phyloP scores from a whole-genome alignment of 768 basidiomycete species.

The Russula brevipes region DNA sequence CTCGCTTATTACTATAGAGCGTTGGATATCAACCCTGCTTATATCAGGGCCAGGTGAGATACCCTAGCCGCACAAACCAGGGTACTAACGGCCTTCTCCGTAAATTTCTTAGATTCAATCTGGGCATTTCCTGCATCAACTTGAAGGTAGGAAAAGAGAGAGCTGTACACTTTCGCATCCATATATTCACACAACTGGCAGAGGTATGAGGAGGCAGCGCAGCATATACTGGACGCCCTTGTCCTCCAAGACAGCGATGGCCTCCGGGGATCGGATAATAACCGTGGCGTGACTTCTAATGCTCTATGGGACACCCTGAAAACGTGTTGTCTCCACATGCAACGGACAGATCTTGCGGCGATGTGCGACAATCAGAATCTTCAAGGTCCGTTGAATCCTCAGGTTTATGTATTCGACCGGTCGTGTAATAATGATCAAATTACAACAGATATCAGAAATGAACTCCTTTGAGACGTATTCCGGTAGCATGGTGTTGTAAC shows the following conservation, averaged over 20 bases:
- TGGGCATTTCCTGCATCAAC: constrained; percentile 90
- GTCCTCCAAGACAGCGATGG: constrained; percentile 84
- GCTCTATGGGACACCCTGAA: constrained; percentile 87
- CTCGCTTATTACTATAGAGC: constrained; percentile 82
- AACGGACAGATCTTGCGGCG: constrained; percentile 67
- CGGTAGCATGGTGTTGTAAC: background rate
- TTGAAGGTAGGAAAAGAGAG: constrained; percentile 47
- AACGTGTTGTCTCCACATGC: constrained; percentile 76
- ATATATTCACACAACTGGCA: constrained; percentile 32
- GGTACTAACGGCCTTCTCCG: background rate
- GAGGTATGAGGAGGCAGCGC: constrained; percentile 83
- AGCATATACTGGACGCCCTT: constrained; percentile 84
- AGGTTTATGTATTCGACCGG: background rate
- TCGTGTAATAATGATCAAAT: background rate
- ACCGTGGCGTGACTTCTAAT: constrained; percentile 67
- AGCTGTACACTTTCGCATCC: constrained; percentile 27
- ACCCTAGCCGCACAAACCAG: background rate
- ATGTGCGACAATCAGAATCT: constrained; percentile 71
- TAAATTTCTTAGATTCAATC: constrained; percentile 63
- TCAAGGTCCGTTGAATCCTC: constrained; percentile 40
- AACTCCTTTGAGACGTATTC: background rate
- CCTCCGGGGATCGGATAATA: constrained; percentile 46
- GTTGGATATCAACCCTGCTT: constrained; percentile 80
- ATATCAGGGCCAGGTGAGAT: constrained; percentile 78
- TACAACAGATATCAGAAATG: constrained; percentile 8